Conservation (phyloP, 2,329 filamentous ascomycete species). For the Hansfordia pulvinata region DNA sequence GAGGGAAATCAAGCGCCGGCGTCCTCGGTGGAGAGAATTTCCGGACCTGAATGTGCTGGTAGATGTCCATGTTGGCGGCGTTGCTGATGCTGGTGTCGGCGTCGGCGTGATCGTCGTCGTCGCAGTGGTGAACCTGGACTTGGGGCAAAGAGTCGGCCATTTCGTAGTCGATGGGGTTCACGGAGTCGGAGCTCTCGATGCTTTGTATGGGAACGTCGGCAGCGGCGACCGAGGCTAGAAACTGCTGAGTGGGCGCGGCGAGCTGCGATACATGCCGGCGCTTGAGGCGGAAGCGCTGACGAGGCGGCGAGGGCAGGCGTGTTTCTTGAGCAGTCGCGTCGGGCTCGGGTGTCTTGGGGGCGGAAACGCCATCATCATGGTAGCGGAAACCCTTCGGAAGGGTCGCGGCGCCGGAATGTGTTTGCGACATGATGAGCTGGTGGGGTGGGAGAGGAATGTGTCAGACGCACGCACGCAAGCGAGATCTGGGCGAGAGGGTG, state of each 20-base stretch:
- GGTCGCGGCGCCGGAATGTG: constrained; percentile 28
- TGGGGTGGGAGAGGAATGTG: neutral
- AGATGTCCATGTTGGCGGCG: too few species aligned
- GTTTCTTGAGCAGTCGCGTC: constrained; percentile 18
- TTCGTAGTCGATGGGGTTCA: constrained; percentile 25
- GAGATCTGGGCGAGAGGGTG: too few species aligned
- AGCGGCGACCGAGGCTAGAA: constrained; percentile 52
- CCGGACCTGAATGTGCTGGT: constrained; percentile 22
- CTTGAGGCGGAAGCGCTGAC: constrained; percentile 40
- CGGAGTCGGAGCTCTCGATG: constrained; percentile 40
- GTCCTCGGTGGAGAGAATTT: constrained; percentile 45
- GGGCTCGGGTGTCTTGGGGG: constrained; percentile 42
- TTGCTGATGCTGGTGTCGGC: constrained; percentile 15
- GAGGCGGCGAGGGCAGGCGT: constrained; percentile 33
- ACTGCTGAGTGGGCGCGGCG: constrained; percentile 47
- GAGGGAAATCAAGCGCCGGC: constrained; percentile 32
- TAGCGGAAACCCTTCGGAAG: constrained; percentile 28
- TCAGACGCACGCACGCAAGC: too few species aligned
- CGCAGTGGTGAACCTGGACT: constrained; percentile 19
- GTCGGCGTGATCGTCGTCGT: too few species aligned
- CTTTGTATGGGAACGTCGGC: constrained; percentile 52
- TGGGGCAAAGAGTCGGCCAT: constrained; percentile 25
- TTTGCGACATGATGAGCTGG: constrained; percentile 11
- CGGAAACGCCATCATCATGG: constrained; percentile 18
- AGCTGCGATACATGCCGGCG: constrained; percentile 38